Percentiles rank a stretch among this genome's conserved stretches.
These are phyloP conservation scores for Penicillium sp. DNA, from an alignment of 2,329 filamentous ascomycete genomes.

Conservation along the genomic window DNA sequence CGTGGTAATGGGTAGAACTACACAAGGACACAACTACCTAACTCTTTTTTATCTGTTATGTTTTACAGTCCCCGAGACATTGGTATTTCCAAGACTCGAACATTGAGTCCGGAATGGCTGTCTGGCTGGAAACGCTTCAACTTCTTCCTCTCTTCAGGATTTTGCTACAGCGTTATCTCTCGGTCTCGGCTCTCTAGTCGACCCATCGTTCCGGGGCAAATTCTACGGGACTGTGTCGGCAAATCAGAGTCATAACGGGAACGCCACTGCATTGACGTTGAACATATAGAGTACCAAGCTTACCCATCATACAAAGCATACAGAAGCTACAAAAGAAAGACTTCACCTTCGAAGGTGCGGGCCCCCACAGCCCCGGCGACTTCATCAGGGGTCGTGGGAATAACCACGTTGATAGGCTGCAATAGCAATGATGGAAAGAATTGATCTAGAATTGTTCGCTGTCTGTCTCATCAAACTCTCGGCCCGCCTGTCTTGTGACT, in stretches of 20 bases:
- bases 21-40: too few species aligned
- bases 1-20: too few species aligned
- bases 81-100: too few species aligned
- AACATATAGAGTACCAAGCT: neutral
- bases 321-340: constrained; percentile 4
- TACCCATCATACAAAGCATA: neutral
- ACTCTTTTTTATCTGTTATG: too few species aligned
- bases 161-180: too few species aligned
- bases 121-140: neutral
- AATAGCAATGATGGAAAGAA: constrained; percentile 1
- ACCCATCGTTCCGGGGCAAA: too few species aligned
- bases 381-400: neutral
- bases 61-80: too few species aligned
- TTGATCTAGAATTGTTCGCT: constrained; percentile 13
- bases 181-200: too few species aligned
- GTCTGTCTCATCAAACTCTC: constrained; percentile 6
- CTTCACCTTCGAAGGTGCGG: neutral
- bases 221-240: too few species aligned
- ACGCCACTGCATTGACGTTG: neutral
- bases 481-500: constrained; percentile 20
- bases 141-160: neutral
- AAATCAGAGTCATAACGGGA: neutral
- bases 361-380: neutral
- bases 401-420: neutral
- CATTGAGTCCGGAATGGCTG: neutral